A percentile compares a stretch with the other conserved stretches of the same genome.
Conservation (phyloP, 345 rosid genomes). For the Linum trigynum region DNA sequence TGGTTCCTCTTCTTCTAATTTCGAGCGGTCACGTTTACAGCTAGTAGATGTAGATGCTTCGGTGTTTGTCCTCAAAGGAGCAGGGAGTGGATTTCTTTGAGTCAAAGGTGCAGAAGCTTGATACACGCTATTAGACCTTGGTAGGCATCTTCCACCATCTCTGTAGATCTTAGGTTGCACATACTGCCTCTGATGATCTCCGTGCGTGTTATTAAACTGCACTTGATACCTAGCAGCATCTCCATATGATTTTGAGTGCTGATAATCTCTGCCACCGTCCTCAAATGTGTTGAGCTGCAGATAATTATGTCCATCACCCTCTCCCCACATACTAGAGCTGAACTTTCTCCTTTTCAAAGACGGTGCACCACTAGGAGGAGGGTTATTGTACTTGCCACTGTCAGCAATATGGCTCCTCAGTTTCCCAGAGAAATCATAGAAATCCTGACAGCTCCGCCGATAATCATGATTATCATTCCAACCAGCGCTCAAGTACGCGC, state of each 20-base stretch:
- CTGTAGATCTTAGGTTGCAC: constrained; percentile 31
- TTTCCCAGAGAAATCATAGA: constrained; percentile 21
- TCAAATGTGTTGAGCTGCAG: neutral
- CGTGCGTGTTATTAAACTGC: neutral
- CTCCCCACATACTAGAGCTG: constrained; percentile 42
- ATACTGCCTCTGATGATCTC: neutral
- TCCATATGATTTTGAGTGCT: neutral
- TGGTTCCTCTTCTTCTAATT: constrained; percentile 54
- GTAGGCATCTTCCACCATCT: constrained; percentile 24
- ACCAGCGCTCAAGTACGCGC: constrained; percentile 20
- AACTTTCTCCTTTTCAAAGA: constrained; percentile 53
- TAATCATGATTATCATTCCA: constrained; percentile 14
- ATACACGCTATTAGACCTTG: constrained; percentile 13
- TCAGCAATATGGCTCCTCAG: constrained; percentile 23
- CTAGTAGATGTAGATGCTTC: constrained; percentile 36
- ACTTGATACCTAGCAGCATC: neutral
- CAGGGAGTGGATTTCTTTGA: constrained; percentile 21
- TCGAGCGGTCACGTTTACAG: constrained; percentile 51
- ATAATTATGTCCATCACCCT: constrained; percentile 17
- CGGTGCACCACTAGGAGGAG: constrained; percentile 27
- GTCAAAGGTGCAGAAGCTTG: constrained; percentile 17
- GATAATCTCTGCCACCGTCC: neutral
- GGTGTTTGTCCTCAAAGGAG: constrained; percentile 29
- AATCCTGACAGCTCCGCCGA: constrained; percentile 18
- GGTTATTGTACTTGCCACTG: constrained; percentile 22